Evolutionary conservation across 257 asterid species (phyloP), one percentile per base, ranked within the genome.

Genomic region (Leptodermis oblonga): DNA sequence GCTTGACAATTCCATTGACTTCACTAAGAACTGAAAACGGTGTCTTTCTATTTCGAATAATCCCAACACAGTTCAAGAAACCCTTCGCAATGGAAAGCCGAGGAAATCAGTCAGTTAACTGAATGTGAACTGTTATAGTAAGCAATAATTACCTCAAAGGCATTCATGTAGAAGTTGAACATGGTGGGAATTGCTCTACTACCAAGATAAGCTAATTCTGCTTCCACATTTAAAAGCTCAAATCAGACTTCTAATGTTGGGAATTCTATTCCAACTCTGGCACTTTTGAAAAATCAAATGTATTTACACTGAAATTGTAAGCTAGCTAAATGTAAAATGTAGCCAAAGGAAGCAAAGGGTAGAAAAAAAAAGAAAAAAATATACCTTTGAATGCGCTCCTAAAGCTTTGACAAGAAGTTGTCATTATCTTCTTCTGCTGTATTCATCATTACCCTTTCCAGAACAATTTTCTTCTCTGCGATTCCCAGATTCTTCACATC

Each of bases 371-470:
- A n/a, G n/a, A n/a, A n/a, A n/a, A n/a, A n/a, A n/a, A n/a, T n/a
- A n/a, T 70, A 83, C 91, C 88, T 76, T 64, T 76, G 83, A 23
- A 86, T 71, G 17, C 91, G 72, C 28, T 78, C 65, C 77, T 75
- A 77, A 31, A 86, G 83, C 71, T 72, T 83, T 28, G 34, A 62
- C 76, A 86, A 70, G 70, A 86, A 84, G 70, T 72, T 76, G 15
- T 78, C 80, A 28, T 83, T 34, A 56, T 56, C 87, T 34, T 68
- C 73, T 37, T 81, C 84, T 5, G 76, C 71, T n/a, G n/a, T n/a
- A 45, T 11, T 71, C 23, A 72, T 79, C 18, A 81, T 59, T 26
- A 83, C 61, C 70, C 84, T 78, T 8, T 79, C 82, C 7, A 86
- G 70, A 51, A 83, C 45, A 8, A 60, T 64, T 45, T 70, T 79